Conservation (phyloP, 2,329 filamentous ascomycete species). For the Bimuria novae-zelandiae region DNA sequence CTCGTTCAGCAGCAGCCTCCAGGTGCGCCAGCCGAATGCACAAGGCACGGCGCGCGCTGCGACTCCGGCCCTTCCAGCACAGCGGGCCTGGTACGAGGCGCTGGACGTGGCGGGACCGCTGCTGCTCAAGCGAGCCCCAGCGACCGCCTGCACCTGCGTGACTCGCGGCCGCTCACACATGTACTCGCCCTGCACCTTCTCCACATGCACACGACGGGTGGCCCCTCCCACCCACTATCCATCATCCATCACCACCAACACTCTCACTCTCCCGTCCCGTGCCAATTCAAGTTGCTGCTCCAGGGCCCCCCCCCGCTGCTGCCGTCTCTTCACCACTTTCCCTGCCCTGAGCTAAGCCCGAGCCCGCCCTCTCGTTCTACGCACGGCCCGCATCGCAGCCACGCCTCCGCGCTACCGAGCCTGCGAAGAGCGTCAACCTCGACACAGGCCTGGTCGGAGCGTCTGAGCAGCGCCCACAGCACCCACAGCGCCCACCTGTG, state of each 20-base stretch:
- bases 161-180: too few species aligned
- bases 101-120: too few species aligned
- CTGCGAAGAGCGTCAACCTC: conserved; percentile 38
- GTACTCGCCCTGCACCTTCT: too few species aligned
- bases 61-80: neutral
- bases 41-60: conserved; percentile 28
- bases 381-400: conserved; percentile 32
- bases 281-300: neutral
- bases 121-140: too few species aligned
- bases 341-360: conserved; percentile 14
- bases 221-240: too few species aligned
- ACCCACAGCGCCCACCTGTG: conserved; percentile 12
- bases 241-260: neutral
- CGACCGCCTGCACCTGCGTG: too few species aligned
- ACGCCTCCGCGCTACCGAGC: conserved; percentile 4
- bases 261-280: neutral
- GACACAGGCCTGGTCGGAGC: too few species aligned
- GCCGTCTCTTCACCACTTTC: conserved; percentile 14
- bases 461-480: conserved; percentile 29
- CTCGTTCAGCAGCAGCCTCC: too few species aligned
- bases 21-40: conserved; percentile 3
- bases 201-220: too few species aligned
- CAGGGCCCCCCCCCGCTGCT: conserved; percentile 9
- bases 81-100: neutral
- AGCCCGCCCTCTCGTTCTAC: conserved; percentile 12